These are phyloP conservation scores for Candida alai DNA, from an alignment of 805 yeast genomes.

Conservation along the genomic window DNA sequence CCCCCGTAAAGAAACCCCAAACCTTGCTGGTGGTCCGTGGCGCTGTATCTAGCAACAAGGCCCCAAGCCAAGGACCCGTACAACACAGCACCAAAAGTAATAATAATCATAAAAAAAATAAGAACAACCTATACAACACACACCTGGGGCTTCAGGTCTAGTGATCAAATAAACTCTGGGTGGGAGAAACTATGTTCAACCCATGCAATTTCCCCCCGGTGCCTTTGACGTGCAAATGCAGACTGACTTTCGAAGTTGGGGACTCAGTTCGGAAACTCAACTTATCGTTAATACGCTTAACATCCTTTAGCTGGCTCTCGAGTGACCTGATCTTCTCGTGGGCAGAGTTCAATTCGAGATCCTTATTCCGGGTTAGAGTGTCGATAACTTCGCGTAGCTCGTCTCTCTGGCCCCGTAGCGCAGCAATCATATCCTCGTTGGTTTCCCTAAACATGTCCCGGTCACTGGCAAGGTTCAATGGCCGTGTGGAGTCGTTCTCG, in stretches of 20 bases:
- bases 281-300: constrained; percentile 30
- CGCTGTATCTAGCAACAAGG: no score
- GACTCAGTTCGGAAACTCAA: constrained; percentile 23
- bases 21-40: no score
- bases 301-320: constrained; percentile 27
- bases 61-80: no score
- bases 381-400: constrained; percentile 39
- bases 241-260: background rate
- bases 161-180: constrained; percentile 20
- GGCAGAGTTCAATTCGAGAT: constrained; percentile 32
- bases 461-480: background rate
- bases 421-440: constrained; percentile 5
- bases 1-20: no score
- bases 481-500: constrained; percentile 14
- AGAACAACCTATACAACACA: no score
- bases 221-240: constrained; percentile 1
- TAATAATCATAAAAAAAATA: no score
- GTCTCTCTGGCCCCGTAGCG: constrained; percentile 28
- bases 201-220: constrained; percentile 39
- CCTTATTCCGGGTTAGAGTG: constrained; percentile 33
- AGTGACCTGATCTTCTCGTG: constrained; percentile 31
- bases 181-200: constrained; percentile 34
- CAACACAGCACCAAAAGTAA: no score
- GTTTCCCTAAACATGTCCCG: no score
- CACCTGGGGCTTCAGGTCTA: background rate